A percentile compares a stretch with the other conserved stretches of the same genome.
These are phyloP conservation scores for Mariannaea elegans DNA, from an alignment of 2,329 filamentous ascomycete species.

Conservation along the genomic window DNA sequence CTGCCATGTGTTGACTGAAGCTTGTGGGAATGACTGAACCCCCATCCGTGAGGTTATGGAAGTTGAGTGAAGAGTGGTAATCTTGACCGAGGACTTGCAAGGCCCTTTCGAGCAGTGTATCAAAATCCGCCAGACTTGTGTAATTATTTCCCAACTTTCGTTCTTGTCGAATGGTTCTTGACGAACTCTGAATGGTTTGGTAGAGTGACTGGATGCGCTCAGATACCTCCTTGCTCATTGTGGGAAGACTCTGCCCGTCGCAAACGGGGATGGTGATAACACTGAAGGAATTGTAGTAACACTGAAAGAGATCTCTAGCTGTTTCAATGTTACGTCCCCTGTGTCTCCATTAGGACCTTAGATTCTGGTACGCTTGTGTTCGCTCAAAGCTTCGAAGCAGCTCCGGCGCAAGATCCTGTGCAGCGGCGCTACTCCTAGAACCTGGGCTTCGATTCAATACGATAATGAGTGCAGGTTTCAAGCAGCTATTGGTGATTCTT, in stretches of 20 bases:
- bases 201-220: slow-evolving; percentile 7
- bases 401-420: too few species aligned
- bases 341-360: background rate
- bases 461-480: slow-evolving; percentile 21
- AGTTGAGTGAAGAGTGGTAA: slow-evolving; percentile 10
- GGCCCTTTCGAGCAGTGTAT: background rate
- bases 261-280: slow-evolving; percentile 11
- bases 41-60: background rate
- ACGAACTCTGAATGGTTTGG: background rate
- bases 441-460: slow-evolving; percentile 6
- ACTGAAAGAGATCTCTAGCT: background rate
- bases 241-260: background rate
- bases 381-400: background rate
- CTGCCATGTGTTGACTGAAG: slow-evolving; percentile 18
- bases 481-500: slow-evolving; percentile 9
- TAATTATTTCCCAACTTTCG: too few species aligned
- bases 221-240: background rate
- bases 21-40: slow-evolving; percentile 3
- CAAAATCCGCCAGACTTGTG: slow-evolving; percentile 4
- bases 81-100: slow-evolving; percentile 16
- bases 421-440: background rate
- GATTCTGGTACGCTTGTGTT: background rate
- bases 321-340: background rate
- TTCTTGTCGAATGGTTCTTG: background rate
- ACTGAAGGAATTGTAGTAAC: slow-evolving; percentile 23